phyloP scores from a whole-genome alignment of 352 stramenopile genomes.

The Blastocystis sp. region DNA sequence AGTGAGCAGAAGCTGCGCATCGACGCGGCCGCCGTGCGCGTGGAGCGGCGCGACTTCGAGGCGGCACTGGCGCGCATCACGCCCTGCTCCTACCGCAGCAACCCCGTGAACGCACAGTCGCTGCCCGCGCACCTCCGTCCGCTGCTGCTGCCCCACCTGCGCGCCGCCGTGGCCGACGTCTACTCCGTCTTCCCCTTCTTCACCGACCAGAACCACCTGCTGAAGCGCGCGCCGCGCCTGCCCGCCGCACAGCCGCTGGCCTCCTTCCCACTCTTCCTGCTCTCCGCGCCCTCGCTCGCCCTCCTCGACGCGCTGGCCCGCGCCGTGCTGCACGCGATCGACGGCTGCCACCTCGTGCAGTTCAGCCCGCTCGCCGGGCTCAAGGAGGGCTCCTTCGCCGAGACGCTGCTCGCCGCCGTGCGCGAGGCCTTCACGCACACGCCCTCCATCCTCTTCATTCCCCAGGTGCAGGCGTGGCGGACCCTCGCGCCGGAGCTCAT shows the following conservation, averaged over 20 bases:
- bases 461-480: slow-evolving; percentile 80
- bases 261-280: slow-evolving; percentile 74
- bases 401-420: slow-evolving; percentile 79
- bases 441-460: slow-evolving; percentile 80
- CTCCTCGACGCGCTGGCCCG: slow-evolving; percentile 78
- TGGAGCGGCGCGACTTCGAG: slow-evolving; percentile 80
- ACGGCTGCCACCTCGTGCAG: slow-evolving; percentile 79
- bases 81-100: slow-evolving; percentile 71
- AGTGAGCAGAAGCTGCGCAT: slow-evolving; percentile 79
- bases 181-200: slow-evolving; percentile 71
- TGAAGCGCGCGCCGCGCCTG: background rate
- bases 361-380: slow-evolving; percentile 79
- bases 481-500: slow-evolving; percentile 78
- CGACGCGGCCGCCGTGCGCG: slow-evolving; percentile 77
- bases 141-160: slow-evolving; percentile 74
- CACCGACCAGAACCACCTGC: background rate
- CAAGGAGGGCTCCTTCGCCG: slow-evolving; percentile 77
- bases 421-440: slow-evolving; percentile 79
- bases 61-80: slow-evolving; percentile 78
- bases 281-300: slow-evolving; percentile 77
- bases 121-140: slow-evolving; percentile 76
- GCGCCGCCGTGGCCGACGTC: slow-evolving; percentile 73
- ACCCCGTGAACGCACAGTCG: slow-evolving; percentile 77
- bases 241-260: slow-evolving; percentile 72
- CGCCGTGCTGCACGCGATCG: slow-evolving; percentile 78